A percentile compares a stretch with the other conserved stretches of the same genome.
phyloP scores from a whole-genome alignment of 176 grass and related monocot species.

The Lolium rigidum region DNA sequence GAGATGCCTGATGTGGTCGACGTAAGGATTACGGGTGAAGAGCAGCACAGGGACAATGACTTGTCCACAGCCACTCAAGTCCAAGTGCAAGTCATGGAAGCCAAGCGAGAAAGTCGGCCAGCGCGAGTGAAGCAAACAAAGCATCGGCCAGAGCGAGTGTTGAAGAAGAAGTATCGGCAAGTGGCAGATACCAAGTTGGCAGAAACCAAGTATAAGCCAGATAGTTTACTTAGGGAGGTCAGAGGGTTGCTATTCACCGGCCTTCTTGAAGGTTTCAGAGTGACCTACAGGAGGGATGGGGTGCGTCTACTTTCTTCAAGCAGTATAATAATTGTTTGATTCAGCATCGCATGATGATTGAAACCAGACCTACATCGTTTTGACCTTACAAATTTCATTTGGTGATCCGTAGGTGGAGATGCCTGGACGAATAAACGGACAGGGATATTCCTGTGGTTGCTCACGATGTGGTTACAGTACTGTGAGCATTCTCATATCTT shows the following conservation, averaged over 20 bases:
- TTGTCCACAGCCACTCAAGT: constrained; percentile 20
- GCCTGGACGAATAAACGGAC: constrained; percentile 53
- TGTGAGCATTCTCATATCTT: constrained; percentile 56
- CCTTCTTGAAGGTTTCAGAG: constrained; percentile 78
- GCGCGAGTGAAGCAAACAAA: not conserved
- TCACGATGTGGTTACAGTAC: constrained; percentile 51
- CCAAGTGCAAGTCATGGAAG: not conserved
- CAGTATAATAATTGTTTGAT: constrained; percentile 39
- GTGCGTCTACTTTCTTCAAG: constrained; percentile 44
- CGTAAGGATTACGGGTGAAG: not conserved
- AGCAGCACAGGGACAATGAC: constrained; percentile 5
- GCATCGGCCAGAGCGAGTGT: constrained; percentile 45
- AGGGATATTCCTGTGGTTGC: constrained; percentile 72
- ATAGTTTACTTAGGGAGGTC: constrained; percentile 61
- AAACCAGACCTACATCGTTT: constrained; percentile 12
- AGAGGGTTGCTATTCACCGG: constrained; percentile 73
- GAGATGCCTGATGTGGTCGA: constrained; percentile 37
- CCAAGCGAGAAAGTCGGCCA: constrained; percentile 37
- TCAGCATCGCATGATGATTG: constrained; percentile 34
- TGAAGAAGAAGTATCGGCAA: constrained; percentile 26
- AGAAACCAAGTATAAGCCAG: constrained; percentile 51
- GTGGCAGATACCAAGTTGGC: not conserved
- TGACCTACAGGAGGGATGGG: constrained; percentile 68
- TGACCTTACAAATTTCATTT: constrained; percentile 38
- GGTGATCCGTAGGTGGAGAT: constrained; percentile 54